phyloP scores from a whole-genome alignment of 2,329 filamentous ascomycete genomes.

The Trichoderma arundinaceum region DNA sequence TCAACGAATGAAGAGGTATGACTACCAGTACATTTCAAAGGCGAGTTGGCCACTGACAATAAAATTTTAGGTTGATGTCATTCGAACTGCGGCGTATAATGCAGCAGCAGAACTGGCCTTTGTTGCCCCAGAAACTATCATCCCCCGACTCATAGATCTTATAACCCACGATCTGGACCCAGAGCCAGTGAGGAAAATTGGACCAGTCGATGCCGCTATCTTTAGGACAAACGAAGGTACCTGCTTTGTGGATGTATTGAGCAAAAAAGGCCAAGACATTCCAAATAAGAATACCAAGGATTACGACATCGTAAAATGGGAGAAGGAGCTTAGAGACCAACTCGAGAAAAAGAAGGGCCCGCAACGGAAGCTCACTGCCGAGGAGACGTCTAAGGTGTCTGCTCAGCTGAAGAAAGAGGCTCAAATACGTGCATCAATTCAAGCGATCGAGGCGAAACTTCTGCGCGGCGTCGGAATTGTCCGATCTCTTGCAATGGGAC shows the following conservation, averaged over 20 bases:
- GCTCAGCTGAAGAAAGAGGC: constrained; percentile 88
- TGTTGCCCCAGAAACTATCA: constrained; percentile 83
- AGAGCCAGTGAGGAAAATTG: constrained; percentile 71
- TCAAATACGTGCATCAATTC: constrained; percentile 75
- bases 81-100: constrained; percentile 76
- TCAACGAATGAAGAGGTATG: constrained; percentile 59
- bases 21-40: not conserved
- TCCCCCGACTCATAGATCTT: constrained; percentile 74
- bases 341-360: constrained; percentile 92
- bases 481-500: constrained; percentile 78
- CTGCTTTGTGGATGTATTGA: constrained; percentile 87
- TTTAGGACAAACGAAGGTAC: constrained; percentile 89
- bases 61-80: constrained; percentile 39
- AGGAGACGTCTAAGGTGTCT: constrained; percentile 89
- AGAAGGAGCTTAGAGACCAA: constrained; percentile 85
- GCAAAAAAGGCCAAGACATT: constrained; percentile 74
- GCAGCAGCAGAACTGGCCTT: constrained; percentile 92
- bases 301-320: constrained; percentile 96
- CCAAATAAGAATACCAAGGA: constrained; percentile 92
- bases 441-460: constrained; percentile 71
- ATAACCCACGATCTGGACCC: constrained; percentile 76
- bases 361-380: constrained; percentile 86
- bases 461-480: constrained; percentile 87
- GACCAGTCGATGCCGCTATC: constrained; percentile 89
- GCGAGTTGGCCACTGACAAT: constrained; percentile 11